Conservation (phyloP, 2,329 filamentous ascomycete species). For the Colletotrichum sidae region DNA sequence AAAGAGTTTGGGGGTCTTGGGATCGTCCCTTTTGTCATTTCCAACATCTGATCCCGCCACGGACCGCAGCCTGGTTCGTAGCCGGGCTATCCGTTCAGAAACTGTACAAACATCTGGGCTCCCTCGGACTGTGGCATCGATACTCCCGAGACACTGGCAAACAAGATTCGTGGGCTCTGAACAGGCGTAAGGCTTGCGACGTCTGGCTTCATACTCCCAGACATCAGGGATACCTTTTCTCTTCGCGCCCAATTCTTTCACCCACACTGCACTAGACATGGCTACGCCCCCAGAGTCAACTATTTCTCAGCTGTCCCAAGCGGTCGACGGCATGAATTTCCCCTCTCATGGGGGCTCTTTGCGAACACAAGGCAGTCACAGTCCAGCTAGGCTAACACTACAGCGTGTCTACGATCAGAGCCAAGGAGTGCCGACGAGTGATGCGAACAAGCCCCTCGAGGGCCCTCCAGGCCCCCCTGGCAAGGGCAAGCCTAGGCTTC, state of each 20-base stretch:
- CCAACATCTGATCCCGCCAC: slow-evolving; percentile 3
- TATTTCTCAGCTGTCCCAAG: slow-evolving; percentile 35
- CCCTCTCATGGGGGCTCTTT: slow-evolving; percentile 43
- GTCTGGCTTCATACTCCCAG: too few species aligned
- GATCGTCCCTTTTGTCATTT: slow-evolving; percentile 3
- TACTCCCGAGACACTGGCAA: slow-evolving; percentile 39
- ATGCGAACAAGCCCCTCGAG: slow-evolving; percentile 59
- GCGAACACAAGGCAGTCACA: slow-evolving; percentile 54
- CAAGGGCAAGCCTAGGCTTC: slow-evolving; percentile 82
- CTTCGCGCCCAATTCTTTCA: background rate
- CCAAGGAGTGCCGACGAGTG: slow-evolving; percentile 59
- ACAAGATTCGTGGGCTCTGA: slow-evolving; percentile 10
- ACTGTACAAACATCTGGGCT: slow-evolving; percentile 23
- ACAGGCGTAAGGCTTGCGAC: too few species aligned
- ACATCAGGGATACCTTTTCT: too few species aligned
- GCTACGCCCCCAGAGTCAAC: slow-evolving; percentile 12
- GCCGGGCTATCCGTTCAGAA: slow-evolving; percentile 6
- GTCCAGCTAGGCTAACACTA: slow-evolving; percentile 72
- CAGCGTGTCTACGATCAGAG: slow-evolving; percentile 73
- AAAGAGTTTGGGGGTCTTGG: background rate
- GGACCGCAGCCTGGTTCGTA: slow-evolving; percentile 20
- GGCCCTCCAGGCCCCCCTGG: slow-evolving; percentile 58
- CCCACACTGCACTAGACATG: slow-evolving; percentile 2
- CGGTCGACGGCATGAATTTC: slow-evolving; percentile 29
- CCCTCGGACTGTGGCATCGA: slow-evolving; percentile 27